These are phyloP conservation scores for Acidomyces sp. DNA, from an alignment of 495 filamentous ascomycete genomes.

Conservation along the genomic window DNA sequence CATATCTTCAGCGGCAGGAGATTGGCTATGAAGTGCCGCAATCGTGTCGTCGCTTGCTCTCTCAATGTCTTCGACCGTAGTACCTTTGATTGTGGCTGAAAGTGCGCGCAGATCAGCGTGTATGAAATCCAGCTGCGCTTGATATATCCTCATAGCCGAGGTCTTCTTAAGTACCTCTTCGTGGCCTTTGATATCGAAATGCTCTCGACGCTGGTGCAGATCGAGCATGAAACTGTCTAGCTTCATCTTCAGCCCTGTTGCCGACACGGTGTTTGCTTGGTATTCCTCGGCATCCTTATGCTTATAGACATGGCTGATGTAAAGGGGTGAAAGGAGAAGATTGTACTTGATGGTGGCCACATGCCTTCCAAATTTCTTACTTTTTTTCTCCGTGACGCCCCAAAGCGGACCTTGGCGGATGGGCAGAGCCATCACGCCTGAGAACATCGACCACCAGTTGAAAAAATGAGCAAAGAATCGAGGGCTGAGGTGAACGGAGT, in stretches of 20 bases:
- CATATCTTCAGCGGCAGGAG: conserved; percentile 48
- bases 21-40: conserved; percentile 43
- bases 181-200: conserved; percentile 66
- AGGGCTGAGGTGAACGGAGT: conserved; percentile 82
- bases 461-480: conserved; percentile 98
- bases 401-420: conserved; percentile 83
- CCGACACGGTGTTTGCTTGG: conserved; percentile 64
- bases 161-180: conserved; percentile 62
- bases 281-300: conserved; percentile 91
- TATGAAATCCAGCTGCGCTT: conserved; percentile 80
- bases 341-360: conserved; percentile 97
- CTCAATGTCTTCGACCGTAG: conserved; percentile 58
- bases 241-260: conserved; percentile 85
- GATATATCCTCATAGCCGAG: conserved; percentile 89
- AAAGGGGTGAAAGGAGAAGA: conserved; percentile 78
- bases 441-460: conserved; percentile 94
- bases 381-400: conserved; percentile 85
- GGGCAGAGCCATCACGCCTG: conserved; percentile 85
- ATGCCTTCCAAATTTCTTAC: conserved; percentile 96
- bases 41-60: conserved; percentile 46
- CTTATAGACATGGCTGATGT: conserved; percentile 93
- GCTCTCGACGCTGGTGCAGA: conserved; percentile 85
- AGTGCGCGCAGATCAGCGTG: conserved; percentile 88
- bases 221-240: conserved; percentile 94
- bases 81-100: conserved; percentile 75